Evolutionary conservation across 1,139 yeast genomes (phyloP).

Genomic region (Geotrichum siamense): DNA sequence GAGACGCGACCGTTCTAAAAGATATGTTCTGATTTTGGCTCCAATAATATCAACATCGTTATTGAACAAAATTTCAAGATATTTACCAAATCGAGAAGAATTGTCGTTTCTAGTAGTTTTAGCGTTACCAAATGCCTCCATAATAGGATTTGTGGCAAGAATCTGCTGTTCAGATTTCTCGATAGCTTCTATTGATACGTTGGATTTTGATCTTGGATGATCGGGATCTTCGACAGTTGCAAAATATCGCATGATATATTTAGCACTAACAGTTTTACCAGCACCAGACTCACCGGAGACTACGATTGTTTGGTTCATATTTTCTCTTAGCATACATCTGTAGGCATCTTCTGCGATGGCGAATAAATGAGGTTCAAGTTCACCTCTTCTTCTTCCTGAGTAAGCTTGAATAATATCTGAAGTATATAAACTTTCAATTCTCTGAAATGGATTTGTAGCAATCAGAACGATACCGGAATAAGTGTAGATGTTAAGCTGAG

Average conservation of each 20-base stretch:
- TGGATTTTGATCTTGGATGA: conserved; percentile 30
- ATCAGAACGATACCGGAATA: conserved; percentile 95
- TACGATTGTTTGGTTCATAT: conserved; percentile 86
- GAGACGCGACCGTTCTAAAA: conserved; percentile 86
- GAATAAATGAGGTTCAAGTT: conserved; percentile 90
- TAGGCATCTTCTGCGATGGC: conserved; percentile 99
- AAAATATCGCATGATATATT: conserved; percentile 94
- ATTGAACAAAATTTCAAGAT: conserved; percentile 83
- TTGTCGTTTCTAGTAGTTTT: conserved; percentile 96
- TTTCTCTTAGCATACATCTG: conserved; percentile 77
- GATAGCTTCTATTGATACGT: conserved; percentile 53
- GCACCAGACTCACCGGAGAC: conserved; percentile 99
- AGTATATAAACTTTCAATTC: conserved; percentile 83
- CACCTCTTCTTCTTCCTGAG: conserved; percentile 88
- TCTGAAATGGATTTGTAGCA: conserved; percentile 93
- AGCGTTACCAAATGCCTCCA: conserved; percentile 99
- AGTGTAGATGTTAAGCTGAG: conserved; percentile 85
- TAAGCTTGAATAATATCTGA: conserved; percentile 90
- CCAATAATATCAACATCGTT: conserved; percentile 73
- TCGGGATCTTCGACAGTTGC: conserved; percentile 82
- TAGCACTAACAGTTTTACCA: conserved; percentile 96
- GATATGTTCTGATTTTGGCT: conserved; percentile 86
- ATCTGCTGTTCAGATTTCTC: conserved; percentile 91
- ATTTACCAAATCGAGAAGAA: conserved; percentile 95
- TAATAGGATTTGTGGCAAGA: conserved; percentile 93